Conservation (phyloP, 306 rosid species). For the Quercus bicolor region DNA sequence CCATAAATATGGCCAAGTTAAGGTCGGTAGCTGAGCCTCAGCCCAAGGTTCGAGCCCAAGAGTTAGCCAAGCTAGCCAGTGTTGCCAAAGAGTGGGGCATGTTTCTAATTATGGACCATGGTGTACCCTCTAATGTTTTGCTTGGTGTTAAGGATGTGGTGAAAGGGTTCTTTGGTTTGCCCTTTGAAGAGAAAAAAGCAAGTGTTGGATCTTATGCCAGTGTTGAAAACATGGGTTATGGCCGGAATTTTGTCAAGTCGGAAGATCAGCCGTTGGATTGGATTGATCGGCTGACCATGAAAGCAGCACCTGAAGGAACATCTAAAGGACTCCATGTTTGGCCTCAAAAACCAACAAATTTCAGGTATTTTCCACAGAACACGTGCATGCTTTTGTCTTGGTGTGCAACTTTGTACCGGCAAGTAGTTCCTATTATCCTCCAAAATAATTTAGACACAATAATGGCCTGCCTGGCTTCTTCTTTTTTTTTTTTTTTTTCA, state of each 20-base stretch:
- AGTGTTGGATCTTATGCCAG: conserved; percentile 1
- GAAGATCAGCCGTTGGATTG: conserved; percentile 22
- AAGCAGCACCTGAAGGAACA: not conserved
- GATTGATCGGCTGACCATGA: conserved; percentile 16
- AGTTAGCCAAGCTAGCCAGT: conserved; percentile 5
- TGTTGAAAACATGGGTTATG: conserved; percentile 14
- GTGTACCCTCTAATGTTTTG: not conserved
- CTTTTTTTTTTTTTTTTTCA: too few species aligned
- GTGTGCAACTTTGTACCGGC: not conserved
- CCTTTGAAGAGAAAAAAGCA: conserved; percentile 7
- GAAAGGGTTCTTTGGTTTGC: conserved; percentile 3
- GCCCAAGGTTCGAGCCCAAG: not conserved
- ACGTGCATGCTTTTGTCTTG: not conserved
- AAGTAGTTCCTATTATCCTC: too few species aligned
- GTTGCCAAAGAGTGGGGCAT: not conserved
- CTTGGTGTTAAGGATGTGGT: not conserved
- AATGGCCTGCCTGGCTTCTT: too few species aligned
- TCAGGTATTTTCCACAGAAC: not conserved
- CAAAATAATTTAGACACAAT: too few species aligned
- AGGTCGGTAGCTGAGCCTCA: not conserved
- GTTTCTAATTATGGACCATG: not conserved
- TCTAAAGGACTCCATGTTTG: conserved; percentile 4
- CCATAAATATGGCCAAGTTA: not conserved
- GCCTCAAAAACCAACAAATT: conserved; percentile 15
- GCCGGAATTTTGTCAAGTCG: conserved; percentile 2